Evolutionary conservation across 805 yeast species (phyloP).

Genomic region (Saccharomycopsis vini): DNA sequence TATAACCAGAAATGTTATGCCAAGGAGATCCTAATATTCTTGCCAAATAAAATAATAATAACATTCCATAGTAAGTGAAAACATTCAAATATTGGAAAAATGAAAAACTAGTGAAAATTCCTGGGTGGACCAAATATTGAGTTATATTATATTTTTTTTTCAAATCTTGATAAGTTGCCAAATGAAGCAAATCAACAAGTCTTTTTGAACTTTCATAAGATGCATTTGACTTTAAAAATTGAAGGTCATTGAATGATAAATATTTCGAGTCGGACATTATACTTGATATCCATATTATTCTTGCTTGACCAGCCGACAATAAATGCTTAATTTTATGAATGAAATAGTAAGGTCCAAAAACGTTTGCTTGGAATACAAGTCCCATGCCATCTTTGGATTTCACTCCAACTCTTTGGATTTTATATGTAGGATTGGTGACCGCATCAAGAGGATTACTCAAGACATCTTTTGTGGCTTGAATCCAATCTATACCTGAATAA

Average conservation of each 20-base stretch:
- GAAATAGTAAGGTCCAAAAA: slow-evolving; percentile 90
- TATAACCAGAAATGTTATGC: slow-evolving; percentile 84
- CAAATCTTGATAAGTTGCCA: slow-evolving; percentile 52
- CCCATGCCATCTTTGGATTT: slow-evolving; percentile 76
- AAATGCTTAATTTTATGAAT: slow-evolving; percentile 54
- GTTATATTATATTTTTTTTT: slow-evolving; percentile 41
- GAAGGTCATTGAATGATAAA: slow-evolving; percentile 67
- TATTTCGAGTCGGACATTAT: slow-evolving; percentile 70
- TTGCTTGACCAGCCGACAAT: slow-evolving; percentile 44
- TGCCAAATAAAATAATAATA: slow-evolving; percentile 72
- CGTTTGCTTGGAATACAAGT: slow-evolving; percentile 86
- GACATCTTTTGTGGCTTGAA: slow-evolving; percentile 63
- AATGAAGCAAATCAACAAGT: slow-evolving; percentile 73
- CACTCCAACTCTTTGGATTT: slow-evolving; percentile 72
- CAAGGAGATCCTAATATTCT: slow-evolving; percentile 76
- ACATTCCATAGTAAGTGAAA: slow-evolving; percentile 80
- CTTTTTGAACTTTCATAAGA: slow-evolving; percentile 93
- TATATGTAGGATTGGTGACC: slow-evolving; percentile 82
- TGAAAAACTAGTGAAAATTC: slow-evolving; percentile 80
- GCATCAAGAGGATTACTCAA: slow-evolving; percentile 61
- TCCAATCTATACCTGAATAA: slow-evolving; percentile 81
- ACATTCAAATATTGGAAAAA: slow-evolving; percentile 68
- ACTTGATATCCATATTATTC: slow-evolving; percentile 78
- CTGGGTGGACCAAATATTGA: slow-evolving; percentile 86
- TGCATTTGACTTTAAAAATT: slow-evolving; percentile 49